Evolutionary conservation across 2,329 filamentous ascomycete genomes (phyloP), one percentile per base, ranked within the genome.

Genomic region (Penicillium italicum): DNA sequence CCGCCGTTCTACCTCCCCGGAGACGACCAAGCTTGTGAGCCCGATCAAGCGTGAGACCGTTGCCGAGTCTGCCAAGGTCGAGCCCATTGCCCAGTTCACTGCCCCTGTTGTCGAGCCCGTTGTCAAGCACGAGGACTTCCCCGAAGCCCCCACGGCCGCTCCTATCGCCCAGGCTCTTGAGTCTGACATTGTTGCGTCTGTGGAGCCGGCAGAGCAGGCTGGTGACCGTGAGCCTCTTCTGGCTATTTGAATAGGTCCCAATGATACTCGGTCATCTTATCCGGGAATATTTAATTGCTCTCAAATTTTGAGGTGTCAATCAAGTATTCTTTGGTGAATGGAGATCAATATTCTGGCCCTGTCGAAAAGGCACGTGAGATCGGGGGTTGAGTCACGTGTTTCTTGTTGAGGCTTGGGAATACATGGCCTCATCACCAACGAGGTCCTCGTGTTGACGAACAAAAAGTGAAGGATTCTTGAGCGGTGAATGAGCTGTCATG

Each of bases 91-190:
- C 20, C 42, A 56, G 14, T 55, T 53, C 45, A 58, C 63, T 8
- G 61, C 65, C 11, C 63, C 77, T 50, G 76, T 76, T 65, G 63
- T 75, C 31, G 73, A 73, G 60, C 62, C 70, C 34, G 50, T 46
- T 9, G 62, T 78, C 62, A 75, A 76, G 66, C 75, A 77, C 34
- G 66, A 76, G 41, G 80, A 82, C 63, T 82, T 84, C 69, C 80
- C 80, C 5, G 68, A 74, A 44, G 77, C 74, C 5, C 74, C 76
- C 38, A 71, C 73, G 59, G 63, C 68, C n/a, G 76, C 78, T 58
- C 70, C 70, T 5, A 57, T 69, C 12, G 62, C 58, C 1, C 62
- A 69, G 31, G 57, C 63, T n/a, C 59, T 58, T 7, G 63, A 66
- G 50, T 60, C 51, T 28, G 44, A 50, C 22, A 54, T 54, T 30